Percentiles rank a stretch among this genome's conserved stretches.
Conservation (phyloP, 2,329 filamentous ascomycete species). For the Sarocladium kiliense region DNA sequence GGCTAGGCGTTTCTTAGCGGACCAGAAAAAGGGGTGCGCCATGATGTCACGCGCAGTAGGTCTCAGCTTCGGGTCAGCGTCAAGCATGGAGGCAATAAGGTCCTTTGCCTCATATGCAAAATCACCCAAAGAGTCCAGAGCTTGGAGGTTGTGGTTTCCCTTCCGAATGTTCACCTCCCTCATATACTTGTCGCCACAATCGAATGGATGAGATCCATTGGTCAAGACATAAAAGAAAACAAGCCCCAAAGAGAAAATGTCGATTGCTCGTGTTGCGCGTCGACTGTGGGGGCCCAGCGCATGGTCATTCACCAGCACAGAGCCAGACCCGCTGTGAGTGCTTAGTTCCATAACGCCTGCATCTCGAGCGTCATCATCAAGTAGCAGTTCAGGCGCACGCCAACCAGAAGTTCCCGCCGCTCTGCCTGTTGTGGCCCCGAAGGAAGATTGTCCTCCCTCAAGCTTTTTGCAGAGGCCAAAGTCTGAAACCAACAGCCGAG, state of each 20-base stretch:
- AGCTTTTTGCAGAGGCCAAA: constrained; percentile 98
- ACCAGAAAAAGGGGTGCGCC: constrained; percentile 96
- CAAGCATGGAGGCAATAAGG: constrained; percentile 76
- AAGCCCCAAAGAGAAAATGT: constrained; percentile 93
- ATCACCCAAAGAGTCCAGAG: constrained; percentile 71
- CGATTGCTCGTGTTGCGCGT: constrained; percentile 89
- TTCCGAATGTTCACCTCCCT: constrained; percentile 97
- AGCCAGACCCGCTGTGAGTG: constrained; percentile 56
- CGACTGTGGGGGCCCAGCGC: constrained; percentile 52
- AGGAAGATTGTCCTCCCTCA: constrained; percentile 89
- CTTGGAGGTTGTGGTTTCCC: constrained; percentile 67
- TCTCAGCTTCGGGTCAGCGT: constrained; percentile 46
- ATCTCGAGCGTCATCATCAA: constrained; percentile 66
- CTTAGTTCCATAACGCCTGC: constrained; percentile 40
- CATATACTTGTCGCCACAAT: constrained; percentile 91
- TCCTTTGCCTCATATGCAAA: constrained; percentile 84
- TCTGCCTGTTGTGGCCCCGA: constrained; percentile 89
- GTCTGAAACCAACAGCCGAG: constrained; percentile 91
- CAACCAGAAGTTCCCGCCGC: constrained; percentile 92
- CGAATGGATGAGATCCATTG: constrained; percentile 86
- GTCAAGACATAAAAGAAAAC: constrained; percentile 99
- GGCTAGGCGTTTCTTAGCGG: constrained; percentile 76
- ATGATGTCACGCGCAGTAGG: constrained; percentile 76
- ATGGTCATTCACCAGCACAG: constrained; percentile 52
- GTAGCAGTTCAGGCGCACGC: constrained; percentile 89